Conservation (phyloP, 2,329 filamentous ascomycete genomes). For the Epichloe sibirici region DNA sequence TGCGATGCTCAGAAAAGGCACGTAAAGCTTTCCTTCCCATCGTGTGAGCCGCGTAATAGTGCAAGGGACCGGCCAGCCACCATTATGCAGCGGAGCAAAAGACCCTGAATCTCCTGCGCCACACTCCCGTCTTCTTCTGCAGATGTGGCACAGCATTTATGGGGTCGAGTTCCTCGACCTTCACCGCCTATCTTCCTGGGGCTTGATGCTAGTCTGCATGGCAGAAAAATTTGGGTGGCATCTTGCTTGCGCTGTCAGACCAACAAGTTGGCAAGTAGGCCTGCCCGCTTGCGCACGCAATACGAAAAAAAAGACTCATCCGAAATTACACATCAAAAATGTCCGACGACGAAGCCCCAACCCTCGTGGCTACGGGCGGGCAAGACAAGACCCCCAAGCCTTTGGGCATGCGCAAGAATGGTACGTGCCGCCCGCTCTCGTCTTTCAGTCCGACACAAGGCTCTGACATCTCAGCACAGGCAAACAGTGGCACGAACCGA, state of each 20-base stretch:
- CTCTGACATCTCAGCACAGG: slow-evolving; percentile 39
- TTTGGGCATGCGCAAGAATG: slow-evolving; percentile 71
- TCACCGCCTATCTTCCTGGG: slow-evolving; percentile 1
- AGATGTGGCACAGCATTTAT: background rate
- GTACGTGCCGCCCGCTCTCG: slow-evolving; percentile 32
- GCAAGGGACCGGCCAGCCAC: background rate
- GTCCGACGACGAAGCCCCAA: slow-evolving; percentile 2
- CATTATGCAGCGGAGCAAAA: background rate
- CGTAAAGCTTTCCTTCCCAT: background rate
- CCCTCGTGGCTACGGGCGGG: slow-evolving; percentile 5
- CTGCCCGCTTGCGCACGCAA: background rate
- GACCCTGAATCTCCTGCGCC: slow-evolving; percentile 4
- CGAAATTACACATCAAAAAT: background rate
- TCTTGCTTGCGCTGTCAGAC: background rate
- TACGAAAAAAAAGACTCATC: background rate
- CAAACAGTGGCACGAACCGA: slow-evolving; percentile 84
- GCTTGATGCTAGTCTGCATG: background rate
- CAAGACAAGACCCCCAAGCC: slow-evolving; percentile 25
- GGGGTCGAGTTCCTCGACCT: background rate
- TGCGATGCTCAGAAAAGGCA: background rate
- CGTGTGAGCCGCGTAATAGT: background rate
- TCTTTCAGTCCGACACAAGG: background rate
- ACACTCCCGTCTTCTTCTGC: background rate
- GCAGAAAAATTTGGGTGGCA: slow-evolving; percentile 3
- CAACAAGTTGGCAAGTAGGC: background rate